Percentiles rank a stretch among this genome's conserved stretches.
These are phyloP conservation scores for Gaultheria prostrata DNA, from an alignment of 148 eudicot species.

Conservation along the genomic window DNA sequence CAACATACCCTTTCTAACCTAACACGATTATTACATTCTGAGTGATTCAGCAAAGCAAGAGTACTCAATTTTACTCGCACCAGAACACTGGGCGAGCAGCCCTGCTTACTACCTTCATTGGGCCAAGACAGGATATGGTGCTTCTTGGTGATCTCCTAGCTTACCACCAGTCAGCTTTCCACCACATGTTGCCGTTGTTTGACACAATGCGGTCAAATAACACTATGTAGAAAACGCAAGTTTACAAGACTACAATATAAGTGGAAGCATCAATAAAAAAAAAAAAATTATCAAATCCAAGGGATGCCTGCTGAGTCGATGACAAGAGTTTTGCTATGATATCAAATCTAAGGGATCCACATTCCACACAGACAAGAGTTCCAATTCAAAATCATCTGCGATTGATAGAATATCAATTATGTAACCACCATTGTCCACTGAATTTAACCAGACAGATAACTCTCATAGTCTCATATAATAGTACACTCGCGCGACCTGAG, in stretches of 20 bases:
- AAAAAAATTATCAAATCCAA: not conserved
- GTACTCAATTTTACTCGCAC: not conserved
- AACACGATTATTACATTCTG: not conserved
- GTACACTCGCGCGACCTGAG: not conserved
- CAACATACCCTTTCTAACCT: too few species aligned
- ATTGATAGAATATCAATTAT: not conserved
- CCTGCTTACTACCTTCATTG: not conserved
- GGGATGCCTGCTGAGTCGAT: not conserved
- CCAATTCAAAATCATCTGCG: not conserved
- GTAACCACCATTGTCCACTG: not conserved
- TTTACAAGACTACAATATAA: not conserved
- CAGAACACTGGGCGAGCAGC: not conserved
- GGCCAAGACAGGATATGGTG: not conserved
- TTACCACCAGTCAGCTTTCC: not conserved
- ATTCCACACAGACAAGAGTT: not conserved
- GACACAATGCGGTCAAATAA: not conserved
- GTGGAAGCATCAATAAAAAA: not conserved
- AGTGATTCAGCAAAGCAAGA: not conserved
- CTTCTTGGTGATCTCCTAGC: not conserved
- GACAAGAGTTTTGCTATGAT: not conserved
- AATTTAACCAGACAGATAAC: not conserved
- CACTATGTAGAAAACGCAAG: not conserved
- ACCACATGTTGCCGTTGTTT: not conserved
- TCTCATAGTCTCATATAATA: not conserved
- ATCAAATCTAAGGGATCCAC: not conserved